Evolutionary conservation across 305 asterid species (phyloP).

Genomic region (Fraxinus paxiana): DNA sequence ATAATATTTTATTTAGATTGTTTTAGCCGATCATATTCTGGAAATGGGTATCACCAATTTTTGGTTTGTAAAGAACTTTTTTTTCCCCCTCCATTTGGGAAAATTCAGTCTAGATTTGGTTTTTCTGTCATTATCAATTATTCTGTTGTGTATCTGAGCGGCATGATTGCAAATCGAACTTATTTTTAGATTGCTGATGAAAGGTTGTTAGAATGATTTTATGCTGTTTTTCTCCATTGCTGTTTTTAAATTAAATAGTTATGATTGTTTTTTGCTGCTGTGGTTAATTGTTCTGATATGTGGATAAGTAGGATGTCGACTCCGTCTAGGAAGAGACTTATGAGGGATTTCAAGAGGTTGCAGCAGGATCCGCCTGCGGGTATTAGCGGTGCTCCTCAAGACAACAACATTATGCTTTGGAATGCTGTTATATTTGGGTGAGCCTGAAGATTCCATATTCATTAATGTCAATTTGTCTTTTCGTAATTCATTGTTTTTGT

Average conservation of each 20-base stretch:
- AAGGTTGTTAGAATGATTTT: background rate
- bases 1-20: background rate
- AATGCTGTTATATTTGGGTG: conserved; percentile 82
- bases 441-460: conserved; percentile 20
- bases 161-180: conserved; percentile 16
- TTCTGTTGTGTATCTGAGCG: conserved; percentile 10
- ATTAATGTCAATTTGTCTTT: background rate
- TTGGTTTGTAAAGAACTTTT: background rate
- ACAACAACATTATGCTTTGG: conserved; percentile 77
- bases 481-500: background rate
- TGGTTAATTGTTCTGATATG: conserved; percentile 12
- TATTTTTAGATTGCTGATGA: conserved; percentile 13
- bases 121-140: background rate
- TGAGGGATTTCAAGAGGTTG: conserved; percentile 84
- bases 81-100: background rate
- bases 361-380: conserved; percentile 87
- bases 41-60: conserved; percentile 1
- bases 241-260: background rate
- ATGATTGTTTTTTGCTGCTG: conserved; percentile 4
- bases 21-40: background rate
- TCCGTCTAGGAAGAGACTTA: conserved; percentile 70
- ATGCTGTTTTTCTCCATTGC: background rate
- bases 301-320: conserved; percentile 62
- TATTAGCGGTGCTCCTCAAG: conserved; percentile 75
- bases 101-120: background rate